Percentiles rank a stretch among this genome's conserved stretches.
Conservation (phyloP, 2,329 filamentous ascomycete genomes). For the Fusarium stilboides region DNA sequence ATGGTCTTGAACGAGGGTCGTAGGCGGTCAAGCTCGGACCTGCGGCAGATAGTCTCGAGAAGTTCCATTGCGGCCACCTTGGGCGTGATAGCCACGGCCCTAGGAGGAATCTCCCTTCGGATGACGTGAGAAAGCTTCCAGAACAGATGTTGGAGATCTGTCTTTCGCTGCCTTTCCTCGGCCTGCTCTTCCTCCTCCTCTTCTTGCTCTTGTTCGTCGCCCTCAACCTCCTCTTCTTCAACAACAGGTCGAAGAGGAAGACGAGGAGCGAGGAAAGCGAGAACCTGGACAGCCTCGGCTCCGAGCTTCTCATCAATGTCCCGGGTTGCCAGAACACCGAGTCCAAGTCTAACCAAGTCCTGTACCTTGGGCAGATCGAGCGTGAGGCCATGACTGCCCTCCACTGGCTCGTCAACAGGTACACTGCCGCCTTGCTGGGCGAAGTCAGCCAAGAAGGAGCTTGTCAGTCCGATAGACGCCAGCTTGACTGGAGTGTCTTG, state of each 20-base stretch:
- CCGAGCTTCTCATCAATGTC: conserved; percentile 82
- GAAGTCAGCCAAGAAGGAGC: conserved; percentile 85
- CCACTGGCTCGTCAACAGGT: conserved; percentile 69
- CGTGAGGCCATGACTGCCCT: conserved; percentile 79
- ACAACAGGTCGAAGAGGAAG: conserved; percentile 59
- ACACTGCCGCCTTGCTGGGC: conserved; percentile 71
- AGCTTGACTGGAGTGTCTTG: conserved; percentile 82
- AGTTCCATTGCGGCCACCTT: conserved; percentile 84
- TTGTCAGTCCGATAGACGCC: conserved; percentile 80
- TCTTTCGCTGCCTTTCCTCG: conserved; percentile 59
- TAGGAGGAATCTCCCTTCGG: conserved; percentile 79
- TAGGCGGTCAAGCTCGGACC: conserved; percentile 71
- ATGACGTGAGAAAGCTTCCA: conserved; percentile 84
- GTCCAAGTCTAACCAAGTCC: conserved; percentile 67
- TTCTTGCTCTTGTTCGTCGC: conserved; percentile 59
- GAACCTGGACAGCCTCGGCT: conserved; percentile 82
- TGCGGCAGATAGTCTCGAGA: conserved; percentile 77
- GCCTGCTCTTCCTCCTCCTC: conserved; percentile 62
- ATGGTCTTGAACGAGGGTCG: conserved; percentile 73
- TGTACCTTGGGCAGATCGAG: conserved; percentile 76
- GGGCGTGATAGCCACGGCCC: conserved; percentile 74
- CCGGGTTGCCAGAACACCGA: conserved; percentile 71
- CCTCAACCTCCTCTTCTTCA: conserved; percentile 57
- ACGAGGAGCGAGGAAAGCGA: conserved; percentile 82
- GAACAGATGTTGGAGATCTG: conserved; percentile 80